Conservation (phyloP, 75 land plant species). For the Cryptomeria japonica region DNA sequence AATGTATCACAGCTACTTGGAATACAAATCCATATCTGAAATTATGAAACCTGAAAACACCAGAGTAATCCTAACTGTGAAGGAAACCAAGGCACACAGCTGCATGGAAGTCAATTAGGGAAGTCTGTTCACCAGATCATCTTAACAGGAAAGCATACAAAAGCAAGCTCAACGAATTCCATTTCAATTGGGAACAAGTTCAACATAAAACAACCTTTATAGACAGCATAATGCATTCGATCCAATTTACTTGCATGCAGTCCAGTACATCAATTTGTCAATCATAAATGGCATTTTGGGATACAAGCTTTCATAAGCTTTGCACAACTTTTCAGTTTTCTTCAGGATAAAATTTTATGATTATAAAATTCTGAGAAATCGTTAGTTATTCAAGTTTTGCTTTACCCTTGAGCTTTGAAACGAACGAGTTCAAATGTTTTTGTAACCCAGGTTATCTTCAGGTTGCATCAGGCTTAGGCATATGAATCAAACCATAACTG, state of each 20-base stretch:
- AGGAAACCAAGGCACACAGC: too few species aligned
- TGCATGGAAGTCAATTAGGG: neutral
- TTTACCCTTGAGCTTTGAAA: neutral
- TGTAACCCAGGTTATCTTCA: neutral
- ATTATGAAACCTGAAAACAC: neutral
- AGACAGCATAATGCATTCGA: neutral
- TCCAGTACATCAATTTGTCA: neutral
- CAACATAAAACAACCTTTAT: neutral
- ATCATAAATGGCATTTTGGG: neutral
- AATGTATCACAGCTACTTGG: neutral
- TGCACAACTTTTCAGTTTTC: neutral
- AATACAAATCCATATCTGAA: neutral
- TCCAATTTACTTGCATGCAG: neutral
- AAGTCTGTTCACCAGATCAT: neutral
- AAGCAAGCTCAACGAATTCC: neutral
- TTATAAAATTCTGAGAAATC: neutral
- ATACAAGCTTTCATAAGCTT: neutral
- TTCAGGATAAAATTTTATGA: neutral
- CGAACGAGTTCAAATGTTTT: neutral
- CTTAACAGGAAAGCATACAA: neutral
- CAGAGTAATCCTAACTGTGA: neutral
- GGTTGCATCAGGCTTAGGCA: neutral
- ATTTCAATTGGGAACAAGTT: neutral
- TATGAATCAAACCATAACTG: neutral
- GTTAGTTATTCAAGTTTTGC: neutral